phyloP scores from a whole-genome alignment of 176 grass and related monocot genomes.

The Triticum aestivum region DNA sequence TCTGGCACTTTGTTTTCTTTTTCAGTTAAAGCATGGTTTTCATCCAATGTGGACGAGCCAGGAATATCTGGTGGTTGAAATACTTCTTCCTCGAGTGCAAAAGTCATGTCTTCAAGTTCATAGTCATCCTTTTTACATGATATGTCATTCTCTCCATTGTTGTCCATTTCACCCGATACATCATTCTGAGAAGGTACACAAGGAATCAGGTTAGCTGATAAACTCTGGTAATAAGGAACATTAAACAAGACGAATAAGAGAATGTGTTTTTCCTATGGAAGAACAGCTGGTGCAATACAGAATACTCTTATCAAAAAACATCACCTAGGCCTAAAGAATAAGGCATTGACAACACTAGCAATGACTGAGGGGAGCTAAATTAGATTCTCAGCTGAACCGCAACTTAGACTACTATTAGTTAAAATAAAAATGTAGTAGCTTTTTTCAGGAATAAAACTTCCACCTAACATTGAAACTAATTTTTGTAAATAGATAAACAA shows the following conservation, averaged over 20 bases:
- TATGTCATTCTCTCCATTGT: constrained; percentile 28
- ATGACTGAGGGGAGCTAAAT: constrained; percentile 1
- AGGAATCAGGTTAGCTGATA: background rate
- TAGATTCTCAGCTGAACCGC: background rate
- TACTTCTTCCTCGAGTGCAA: constrained; percentile 76
- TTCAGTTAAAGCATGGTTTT: constrained; percentile 22
- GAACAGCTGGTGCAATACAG: constrained; percentile 4
- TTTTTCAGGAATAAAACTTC: background rate
- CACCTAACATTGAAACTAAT: background rate
- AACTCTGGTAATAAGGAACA: background rate
- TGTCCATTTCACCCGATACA: constrained; percentile 32
- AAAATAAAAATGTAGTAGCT: background rate
- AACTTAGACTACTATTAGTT: background rate
- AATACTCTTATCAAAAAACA: background rate
- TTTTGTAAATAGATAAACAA: background rate
- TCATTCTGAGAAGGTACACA: constrained; percentile 56
- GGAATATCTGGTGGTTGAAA: constrained; percentile 46
- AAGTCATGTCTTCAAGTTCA: constrained; percentile 88
- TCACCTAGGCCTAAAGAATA: background rate
- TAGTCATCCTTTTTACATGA: constrained; percentile 45
- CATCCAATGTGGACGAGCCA: constrained; percentile 42
- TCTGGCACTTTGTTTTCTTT: constrained; percentile 46
- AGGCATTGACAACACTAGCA: constrained; percentile 7
- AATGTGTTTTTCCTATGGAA: background rate
- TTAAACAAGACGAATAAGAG: constrained; percentile 11